Evolutionary conservation across 139 green algal genomes (phyloP).

Genomic region (Nannochloris sp.): DNA sequence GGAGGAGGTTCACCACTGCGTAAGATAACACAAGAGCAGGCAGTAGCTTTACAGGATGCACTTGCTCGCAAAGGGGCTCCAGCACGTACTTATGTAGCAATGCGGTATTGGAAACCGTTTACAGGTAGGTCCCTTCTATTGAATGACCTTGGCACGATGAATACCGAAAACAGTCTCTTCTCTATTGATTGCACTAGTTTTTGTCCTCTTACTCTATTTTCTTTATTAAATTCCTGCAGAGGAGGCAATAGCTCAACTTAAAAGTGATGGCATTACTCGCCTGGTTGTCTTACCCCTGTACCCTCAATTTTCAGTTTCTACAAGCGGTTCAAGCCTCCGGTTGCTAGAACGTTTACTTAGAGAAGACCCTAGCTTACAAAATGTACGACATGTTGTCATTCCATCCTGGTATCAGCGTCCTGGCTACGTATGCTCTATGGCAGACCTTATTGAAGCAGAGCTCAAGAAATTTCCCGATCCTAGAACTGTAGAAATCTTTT

Average conservation of each 20-base stretch:
- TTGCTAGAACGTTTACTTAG: conserved; percentile 82
- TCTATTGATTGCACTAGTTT: background rate
- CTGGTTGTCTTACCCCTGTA: conserved; percentile 95
- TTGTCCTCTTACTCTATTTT: conserved; percentile 1
- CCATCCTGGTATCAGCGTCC: conserved; percentile 74
- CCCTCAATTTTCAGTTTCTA: conserved; percentile 95
- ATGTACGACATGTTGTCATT: conserved; percentile 41
- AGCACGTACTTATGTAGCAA: conserved; percentile 88
- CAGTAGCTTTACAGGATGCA: conserved; percentile 52
- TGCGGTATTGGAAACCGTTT: conserved; percentile 99
- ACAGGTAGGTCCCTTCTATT: conserved; percentile 49
- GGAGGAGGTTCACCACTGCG: conserved; percentile 91
- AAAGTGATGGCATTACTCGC: conserved; percentile 69
- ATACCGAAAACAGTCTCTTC: no score
- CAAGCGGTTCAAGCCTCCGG: conserved; percentile 81
- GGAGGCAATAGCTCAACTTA: conserved; percentile 46
- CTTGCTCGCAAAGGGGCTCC: conserved; percentile 39
- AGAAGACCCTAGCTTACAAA: conserved; percentile 20
- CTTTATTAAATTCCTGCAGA: conserved; percentile 20
- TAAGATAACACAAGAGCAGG: conserved; percentile 92
- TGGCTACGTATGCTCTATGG: conserved; percentile 92
- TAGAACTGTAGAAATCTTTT: conserved; percentile 76
- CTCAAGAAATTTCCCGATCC: conserved; percentile 48
- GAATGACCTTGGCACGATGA: no score
- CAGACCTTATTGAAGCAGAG: conserved; percentile 81